Base-by-base conservation (phyloP, 495 filamentous ascomycete genomes). In the Friedmanniomyces simplex region DNA sequence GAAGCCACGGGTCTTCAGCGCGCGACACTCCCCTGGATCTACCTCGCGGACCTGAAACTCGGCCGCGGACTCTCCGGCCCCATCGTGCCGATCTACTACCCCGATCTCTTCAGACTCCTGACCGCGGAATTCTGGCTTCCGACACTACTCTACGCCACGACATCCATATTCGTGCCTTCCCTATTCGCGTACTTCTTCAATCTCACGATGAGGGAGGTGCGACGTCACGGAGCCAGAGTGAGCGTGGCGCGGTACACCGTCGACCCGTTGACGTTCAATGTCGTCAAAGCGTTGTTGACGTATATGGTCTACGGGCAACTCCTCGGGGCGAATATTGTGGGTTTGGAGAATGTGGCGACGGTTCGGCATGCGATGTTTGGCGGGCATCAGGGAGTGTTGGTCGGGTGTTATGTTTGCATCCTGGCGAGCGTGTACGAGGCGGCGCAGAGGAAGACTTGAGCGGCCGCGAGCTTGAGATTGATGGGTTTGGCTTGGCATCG, bases 181-280 rank as follows among this genome's bases (percentile, higher is more conserved):
- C 54, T 84, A 24, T 77, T 80, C 36, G 88, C 86, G 1, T 96
- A 89, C 66, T 91, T 96, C 67, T 81, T 94, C 75, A 96, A 98
- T 68, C 66, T 96, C 63, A 86, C 80, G 63, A 68, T 75, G 58
- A 68, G 70, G 68, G 53, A 64, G 20, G 49, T 60, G 36, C 55
- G 58, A 72, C 68, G 53, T 61, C 67, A 61, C 60, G 64, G 59
- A 63, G 60, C 56, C 58, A 60, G 32, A 54, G 68, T 62, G 56
- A 14, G 34, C 51, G 58, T 60, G 1, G 60, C 57, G 68, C 51
- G 58, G 7, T 77, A 83, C 28, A 77, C 72, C 12, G 82, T 89
- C 57, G 93, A 98, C 67, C 91, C 91, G 21, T 71, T 96, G 58
- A 85, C 82, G 54, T 98, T 91, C 70, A 93, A 89, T 71, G 81